Conservation (phyloP, 2,329 filamentous ascomycete genomes). For the Ophiostoma sp. region DNA sequence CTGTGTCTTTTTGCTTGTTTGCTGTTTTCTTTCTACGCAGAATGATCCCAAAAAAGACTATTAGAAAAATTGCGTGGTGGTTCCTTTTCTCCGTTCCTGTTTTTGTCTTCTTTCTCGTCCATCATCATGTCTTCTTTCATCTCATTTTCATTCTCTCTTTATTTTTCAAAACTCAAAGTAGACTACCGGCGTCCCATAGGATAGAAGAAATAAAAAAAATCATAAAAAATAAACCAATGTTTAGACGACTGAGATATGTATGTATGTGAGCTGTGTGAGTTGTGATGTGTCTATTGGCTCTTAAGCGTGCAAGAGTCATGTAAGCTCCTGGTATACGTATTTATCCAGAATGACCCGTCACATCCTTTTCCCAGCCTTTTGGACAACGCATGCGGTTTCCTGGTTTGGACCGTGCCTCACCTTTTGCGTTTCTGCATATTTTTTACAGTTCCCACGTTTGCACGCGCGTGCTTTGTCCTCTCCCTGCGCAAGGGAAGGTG, state of each 20-base stretch:
- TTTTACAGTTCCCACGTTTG: not conserved
- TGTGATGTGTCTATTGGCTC: not conserved
- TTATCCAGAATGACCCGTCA: not conserved
- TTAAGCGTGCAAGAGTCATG: not conserved
- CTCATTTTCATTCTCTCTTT: not conserved
- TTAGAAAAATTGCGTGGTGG: slow-evolving; percentile 6
- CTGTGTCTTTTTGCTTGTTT: not conserved
- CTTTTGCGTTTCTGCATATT: not conserved
- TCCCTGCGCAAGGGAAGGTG: slow-evolving; percentile 2
- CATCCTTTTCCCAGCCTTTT: not conserved
- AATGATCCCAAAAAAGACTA: not conserved
- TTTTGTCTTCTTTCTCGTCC: not conserved
- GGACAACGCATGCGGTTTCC: not conserved
- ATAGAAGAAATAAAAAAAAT: slow-evolving; percentile 22
- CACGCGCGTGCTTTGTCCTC: not conserved
- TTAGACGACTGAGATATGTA: not conserved
- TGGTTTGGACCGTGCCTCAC: not conserved
- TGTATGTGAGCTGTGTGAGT: too few species aligned
- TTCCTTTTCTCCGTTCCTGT: not conserved
- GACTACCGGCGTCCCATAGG: slow-evolving; percentile 21
- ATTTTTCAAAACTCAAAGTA: slow-evolving; percentile 3
- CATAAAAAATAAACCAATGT: slow-evolving; percentile 1
- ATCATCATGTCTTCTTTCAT: not conserved
- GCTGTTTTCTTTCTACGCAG: not conserved
- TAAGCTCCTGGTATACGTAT: not conserved